Percentiles rank a stretch among this genome's conserved stretches.
These are phyloP conservation scores for Rehmannia glutinosa DNA, from an alignment of 257 asterid species.

Conservation along the genomic window DNA sequence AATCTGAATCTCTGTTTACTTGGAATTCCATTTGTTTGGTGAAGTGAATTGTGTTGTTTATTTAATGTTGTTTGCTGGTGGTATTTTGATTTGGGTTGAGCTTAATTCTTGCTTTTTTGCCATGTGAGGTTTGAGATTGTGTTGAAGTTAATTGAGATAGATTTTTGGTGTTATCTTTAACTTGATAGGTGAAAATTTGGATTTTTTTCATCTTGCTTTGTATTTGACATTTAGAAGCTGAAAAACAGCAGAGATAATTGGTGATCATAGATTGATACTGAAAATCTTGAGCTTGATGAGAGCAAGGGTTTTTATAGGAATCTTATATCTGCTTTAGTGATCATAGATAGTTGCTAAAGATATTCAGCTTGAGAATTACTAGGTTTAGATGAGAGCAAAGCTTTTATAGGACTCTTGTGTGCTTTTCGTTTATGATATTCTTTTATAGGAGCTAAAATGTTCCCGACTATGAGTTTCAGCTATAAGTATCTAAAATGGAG, in stretches of 20 bases:
- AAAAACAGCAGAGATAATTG: constrained; percentile 3
- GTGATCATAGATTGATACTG: no score
- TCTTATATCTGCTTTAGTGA: no score
- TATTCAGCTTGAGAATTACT: constrained; percentile 14
- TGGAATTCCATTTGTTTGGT: background rate
- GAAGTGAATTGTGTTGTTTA: background rate
- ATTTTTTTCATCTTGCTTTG: constrained; percentile 7
- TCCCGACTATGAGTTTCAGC: no score
- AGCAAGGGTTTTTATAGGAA: no score
- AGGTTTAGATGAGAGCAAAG: constrained; percentile 11
- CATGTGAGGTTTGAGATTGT: constrained; percentile 9
- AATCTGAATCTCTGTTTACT: constrained; percentile 23
- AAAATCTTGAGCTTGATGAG: no score
- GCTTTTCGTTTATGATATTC: no score
- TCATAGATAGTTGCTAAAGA: background rate
- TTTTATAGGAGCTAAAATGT: no score
- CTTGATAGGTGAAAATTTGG: constrained; percentile 13
- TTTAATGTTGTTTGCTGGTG: constrained; percentile 1
- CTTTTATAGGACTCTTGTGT: no score
- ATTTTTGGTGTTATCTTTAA: background rate
- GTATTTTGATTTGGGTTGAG: constrained; percentile 11
- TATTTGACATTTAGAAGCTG: constrained; percentile 12
- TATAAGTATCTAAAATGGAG: no score
- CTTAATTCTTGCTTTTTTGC: constrained; percentile 3
- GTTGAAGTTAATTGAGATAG: constrained; percentile 1